phyloP scores from a whole-genome alignment of 208 protist species.

The Angomonas desouzai region DNA sequence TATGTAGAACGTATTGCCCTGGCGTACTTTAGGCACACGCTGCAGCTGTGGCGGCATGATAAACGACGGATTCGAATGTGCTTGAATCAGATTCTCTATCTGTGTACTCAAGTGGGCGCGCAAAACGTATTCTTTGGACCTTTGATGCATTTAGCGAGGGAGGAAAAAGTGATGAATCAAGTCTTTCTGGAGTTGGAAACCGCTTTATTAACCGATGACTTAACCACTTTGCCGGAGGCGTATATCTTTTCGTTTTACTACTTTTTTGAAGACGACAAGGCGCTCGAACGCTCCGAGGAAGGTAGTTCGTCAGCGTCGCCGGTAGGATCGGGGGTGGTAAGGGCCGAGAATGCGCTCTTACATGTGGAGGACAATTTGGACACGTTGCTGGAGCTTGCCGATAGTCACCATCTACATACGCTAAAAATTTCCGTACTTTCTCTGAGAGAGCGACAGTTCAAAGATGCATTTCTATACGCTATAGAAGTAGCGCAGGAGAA shows the following conservation, averaged over 20 bases:
- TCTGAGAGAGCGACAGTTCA: slow-evolving; percentile 38
- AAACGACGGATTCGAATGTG: background rate
- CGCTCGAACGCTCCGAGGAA: slow-evolving; percentile 21
- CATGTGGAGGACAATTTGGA: slow-evolving; percentile 39
- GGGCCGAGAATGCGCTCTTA: slow-evolving; percentile 57
- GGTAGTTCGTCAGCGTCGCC: background rate
- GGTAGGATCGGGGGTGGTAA: slow-evolving; percentile 7
- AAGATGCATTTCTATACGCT: slow-evolving; percentile 47
- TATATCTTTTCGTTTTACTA: slow-evolving; percentile 50
- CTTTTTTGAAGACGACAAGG: slow-evolving; percentile 25
- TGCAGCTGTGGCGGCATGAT: background rate
- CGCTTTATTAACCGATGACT: slow-evolving; percentile 29
- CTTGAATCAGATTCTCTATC: slow-evolving; percentile 23
- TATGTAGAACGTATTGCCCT: slow-evolving; percentile 48
- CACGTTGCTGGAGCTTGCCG: slow-evolving; percentile 38
- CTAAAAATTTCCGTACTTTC: slow-evolving; percentile 48
- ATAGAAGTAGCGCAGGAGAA: slow-evolving; percentile 19
- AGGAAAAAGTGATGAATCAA: slow-evolving; percentile 19
- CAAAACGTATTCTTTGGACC: slow-evolving; percentile 57
- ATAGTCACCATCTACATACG: slow-evolving; percentile 34
- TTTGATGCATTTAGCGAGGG: slow-evolving; percentile 27
- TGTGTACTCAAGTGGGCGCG: slow-evolving; percentile 46
- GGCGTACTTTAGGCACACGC: slow-evolving; percentile 26
- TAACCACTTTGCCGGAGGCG: slow-evolving; percentile 52
- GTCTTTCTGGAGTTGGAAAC: slow-evolving; percentile 41